Evolutionary conservation across 805 yeast species (phyloP).

Genomic region (Candida bentonensis): DNA sequence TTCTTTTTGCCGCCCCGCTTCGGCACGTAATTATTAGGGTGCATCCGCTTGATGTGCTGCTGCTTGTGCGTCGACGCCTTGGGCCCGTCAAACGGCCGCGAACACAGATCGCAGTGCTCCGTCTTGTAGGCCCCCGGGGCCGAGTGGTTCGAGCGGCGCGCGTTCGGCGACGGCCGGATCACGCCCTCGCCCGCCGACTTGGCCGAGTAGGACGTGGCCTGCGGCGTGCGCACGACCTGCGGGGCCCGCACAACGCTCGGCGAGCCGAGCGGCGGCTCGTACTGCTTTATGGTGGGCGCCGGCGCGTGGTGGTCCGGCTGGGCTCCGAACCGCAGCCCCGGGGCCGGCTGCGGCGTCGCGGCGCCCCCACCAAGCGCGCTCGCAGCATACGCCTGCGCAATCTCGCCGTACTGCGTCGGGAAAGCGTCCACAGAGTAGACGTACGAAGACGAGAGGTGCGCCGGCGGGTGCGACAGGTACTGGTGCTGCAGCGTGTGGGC

Average conservation of each 20-base stretch:
- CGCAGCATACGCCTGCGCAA: not conserved
- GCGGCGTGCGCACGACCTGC: conserved; percentile 4
- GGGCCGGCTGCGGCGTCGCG: not conserved
- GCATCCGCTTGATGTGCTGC: conserved; percentile 33
- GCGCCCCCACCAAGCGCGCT: not conserved
- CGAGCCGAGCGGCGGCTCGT: not conserved
- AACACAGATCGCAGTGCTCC: conserved; percentile 30
- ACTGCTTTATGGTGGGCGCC: no score
- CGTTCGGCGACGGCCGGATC: conserved; percentile 3
- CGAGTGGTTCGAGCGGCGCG: conserved; percentile 5
- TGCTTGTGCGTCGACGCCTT: conserved; percentile 34
- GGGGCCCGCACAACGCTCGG: conserved; percentile 3
- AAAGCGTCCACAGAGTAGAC: not conserved
- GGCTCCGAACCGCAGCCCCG: not conserved
- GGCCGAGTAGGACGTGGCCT: not conserved
- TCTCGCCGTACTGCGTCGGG: not conserved
- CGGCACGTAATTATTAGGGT: conserved; percentile 31
- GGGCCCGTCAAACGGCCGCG: conserved; percentile 32
- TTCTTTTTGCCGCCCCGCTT: conserved; percentile 32
- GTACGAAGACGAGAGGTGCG: conserved; percentile 3
- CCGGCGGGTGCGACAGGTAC: conserved; percentile 6
- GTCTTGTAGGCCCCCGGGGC: conserved; percentile 12
- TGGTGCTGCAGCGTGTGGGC: conserved; percentile 5
- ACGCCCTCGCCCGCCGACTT: not conserved
- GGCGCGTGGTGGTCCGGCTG: not conserved